Evolutionary conservation across 176 grass and related monocot genomes (phyloP), one percentile per base, ranked within the genome.

Genomic region (Tillandsia leiboldiana): DNA sequence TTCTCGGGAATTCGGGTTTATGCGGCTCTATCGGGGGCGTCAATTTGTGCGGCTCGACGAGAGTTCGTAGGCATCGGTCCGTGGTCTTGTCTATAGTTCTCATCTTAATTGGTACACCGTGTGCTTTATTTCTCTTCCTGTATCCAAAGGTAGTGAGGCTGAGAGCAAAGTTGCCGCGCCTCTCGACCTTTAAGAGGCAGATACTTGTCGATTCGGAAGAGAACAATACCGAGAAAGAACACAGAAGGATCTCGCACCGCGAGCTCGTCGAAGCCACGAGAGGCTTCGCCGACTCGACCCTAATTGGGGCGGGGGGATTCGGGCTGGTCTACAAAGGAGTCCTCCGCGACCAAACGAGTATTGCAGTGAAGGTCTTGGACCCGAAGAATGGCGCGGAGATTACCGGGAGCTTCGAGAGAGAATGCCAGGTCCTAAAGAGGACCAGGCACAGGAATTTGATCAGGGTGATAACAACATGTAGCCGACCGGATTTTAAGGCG

Each of bases 301-400:
- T 96, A 8, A 91, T 96, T 57, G 92, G 92, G 2, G 82, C 82
- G 0, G 92, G 92, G 3, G 51, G 77, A 2, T 96, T 96, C 68
- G 92, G 92, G 42, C 75, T 87, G 13, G 88, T 96, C 0, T 88
- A 96, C 70, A 70, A 91, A 71, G 92, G 92, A 2, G 88, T 79
- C 69, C 79, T 91, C 33, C 80, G 52, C 4, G 77, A 96, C 69
- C 85, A 87, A 69, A 91, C 65, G 33, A 62, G 75, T n/a, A 78
- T 96, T 13, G 92, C 92, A 0, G 85, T 96, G 2, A 96, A 96
- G 77, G 92, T 96, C n/a, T 84, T 96, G 50, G 92, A 91, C 75
- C 71, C 86, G 14, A 84, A 73, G 73, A 67, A 84, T 63, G 81
- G 82, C 57, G n/a, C 18, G 62, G 90, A 94, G 73, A 79, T 96